Percentiles rank a stretch among this genome's conserved stretches.
phyloP scores from a whole-genome alignment of 1,284 basidiomycete species.

The Sanguinoderma infundibulare region DNA sequence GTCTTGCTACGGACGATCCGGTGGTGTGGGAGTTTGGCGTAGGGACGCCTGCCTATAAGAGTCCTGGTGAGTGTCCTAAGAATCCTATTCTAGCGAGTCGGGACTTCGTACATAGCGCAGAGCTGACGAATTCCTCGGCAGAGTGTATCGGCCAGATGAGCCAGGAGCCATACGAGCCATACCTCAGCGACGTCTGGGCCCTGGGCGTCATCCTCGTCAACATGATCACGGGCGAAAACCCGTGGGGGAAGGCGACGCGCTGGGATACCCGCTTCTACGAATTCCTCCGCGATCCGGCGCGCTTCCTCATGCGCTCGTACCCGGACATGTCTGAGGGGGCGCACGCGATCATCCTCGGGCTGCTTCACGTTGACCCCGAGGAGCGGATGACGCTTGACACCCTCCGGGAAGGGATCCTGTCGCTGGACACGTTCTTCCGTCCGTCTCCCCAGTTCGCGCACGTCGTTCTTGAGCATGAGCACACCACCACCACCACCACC shows the following conservation, averaged over 20 bases:
- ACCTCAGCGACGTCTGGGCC: conserved; percentile 91
- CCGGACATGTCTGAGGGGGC: conserved; percentile 63
- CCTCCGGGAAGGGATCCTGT: conserved; percentile 44
- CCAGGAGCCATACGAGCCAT: background rate
- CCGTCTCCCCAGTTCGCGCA: background rate
- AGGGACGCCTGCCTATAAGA: conserved; percentile 61
- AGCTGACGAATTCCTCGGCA: background rate
- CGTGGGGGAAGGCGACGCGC: conserved; percentile 79
- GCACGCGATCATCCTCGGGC: conserved; percentile 58
- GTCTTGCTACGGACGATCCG: conserved; percentile 60
- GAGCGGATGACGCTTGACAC: conserved; percentile 58
- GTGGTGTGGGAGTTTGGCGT: conserved; percentile 55
- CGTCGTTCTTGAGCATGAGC: background rate
- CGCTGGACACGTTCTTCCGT: conserved; percentile 22
- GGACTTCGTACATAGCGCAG: no score
- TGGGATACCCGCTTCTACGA: conserved; percentile 70
- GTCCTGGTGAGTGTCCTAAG: conserved; percentile 48
- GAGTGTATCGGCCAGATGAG: background rate
- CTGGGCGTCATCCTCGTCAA: conserved; percentile 58
- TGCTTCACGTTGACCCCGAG: conserved; percentile 57
- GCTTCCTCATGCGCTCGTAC: conserved; percentile 68
- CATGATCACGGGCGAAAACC: conserved; percentile 84
- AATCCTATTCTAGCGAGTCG: background rate
- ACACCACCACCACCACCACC: background rate
- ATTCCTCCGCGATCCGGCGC: conserved; percentile 46